Percentiles rank a stretch among this genome's conserved stretches.
Evolutionary conservation across 1,284 basidiomycete genomes (phyloP).

Genomic region (Fomes fomentarius): DNA sequence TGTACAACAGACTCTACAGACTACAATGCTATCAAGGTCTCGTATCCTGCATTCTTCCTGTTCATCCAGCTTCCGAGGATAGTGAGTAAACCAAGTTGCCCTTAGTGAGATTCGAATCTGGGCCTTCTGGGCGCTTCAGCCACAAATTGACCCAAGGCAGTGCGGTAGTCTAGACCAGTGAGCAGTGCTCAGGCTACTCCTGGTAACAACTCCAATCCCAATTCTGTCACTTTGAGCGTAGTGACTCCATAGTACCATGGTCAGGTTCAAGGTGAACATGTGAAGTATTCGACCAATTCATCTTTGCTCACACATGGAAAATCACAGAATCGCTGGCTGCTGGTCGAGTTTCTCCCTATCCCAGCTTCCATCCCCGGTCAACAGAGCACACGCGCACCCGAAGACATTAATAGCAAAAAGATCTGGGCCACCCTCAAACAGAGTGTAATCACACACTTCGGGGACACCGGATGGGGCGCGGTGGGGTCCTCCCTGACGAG

Average conservation of each 20-base stretch:
- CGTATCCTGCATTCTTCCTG: no score
- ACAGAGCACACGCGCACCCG: conserved; percentile 1
- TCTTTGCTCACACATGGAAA: background rate
- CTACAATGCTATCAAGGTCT: no score
- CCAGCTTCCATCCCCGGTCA: conserved; percentile 13
- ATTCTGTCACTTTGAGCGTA: no score
- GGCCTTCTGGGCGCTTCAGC: no score
- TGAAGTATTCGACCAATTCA: background rate
- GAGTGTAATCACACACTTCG: conserved; percentile 73
- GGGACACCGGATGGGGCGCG: conserved; percentile 80
- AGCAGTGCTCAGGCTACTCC: no score
- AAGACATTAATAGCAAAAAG: conserved; percentile 54
- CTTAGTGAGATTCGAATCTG: no score
- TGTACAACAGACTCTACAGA: background rate
- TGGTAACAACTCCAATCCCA: no score
- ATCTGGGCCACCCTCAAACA: conserved; percentile 71
- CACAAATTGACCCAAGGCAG: no score
- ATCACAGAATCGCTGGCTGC: conserved; percentile 74
- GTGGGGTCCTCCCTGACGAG: conserved; percentile 70
- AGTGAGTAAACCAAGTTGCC: no score
- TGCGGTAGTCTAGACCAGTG: no score
- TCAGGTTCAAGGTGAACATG: conserved; percentile 59
- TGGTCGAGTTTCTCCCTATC: conserved; percentile 72
- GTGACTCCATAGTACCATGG: conserved; percentile 46
- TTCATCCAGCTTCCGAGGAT: no score